Conservation (phyloP, 768 basidiomycete genomes). For the Rhodotorula taiwanensis region DNA sequence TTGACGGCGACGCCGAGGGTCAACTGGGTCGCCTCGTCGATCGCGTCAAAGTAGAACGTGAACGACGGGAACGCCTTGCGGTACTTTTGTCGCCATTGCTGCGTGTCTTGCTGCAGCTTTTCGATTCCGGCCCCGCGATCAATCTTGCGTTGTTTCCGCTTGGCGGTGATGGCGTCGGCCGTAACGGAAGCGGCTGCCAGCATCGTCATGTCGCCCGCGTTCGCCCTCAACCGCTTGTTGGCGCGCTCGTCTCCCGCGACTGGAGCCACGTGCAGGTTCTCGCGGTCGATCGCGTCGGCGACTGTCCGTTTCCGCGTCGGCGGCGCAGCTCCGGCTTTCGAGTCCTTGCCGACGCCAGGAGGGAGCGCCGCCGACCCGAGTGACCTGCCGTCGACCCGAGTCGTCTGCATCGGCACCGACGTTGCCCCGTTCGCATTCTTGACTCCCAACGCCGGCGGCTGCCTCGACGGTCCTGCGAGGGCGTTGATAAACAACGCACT, state of each 20-base stretch:
- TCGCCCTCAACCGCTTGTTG: neutral
- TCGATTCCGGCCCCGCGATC: constrained; percentile 21
- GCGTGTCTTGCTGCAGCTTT: constrained; percentile 36
- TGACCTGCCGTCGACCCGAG: neutral
- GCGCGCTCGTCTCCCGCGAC: neutral
- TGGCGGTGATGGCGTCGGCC: neutral
- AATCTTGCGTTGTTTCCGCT: constrained; percentile 6
- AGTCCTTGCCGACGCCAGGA: too few relatives aligned
- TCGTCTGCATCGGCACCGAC: neutral
- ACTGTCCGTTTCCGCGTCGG: constrained; percentile 15
- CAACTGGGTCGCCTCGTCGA: constrained; percentile 49
- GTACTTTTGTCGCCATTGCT: constrained; percentile 76
- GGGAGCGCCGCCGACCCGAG: too few relatives aligned
- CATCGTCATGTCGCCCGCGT: neutral
- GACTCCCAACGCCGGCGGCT: neutral
- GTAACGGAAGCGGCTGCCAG: neutral
- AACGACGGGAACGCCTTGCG: constrained; percentile 73
- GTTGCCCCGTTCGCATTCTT: too few relatives aligned
- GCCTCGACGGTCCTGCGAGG: constrained; percentile 4
- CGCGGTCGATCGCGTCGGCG: neutral
- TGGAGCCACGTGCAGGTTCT: neutral
- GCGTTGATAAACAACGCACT: constrained; percentile 12
- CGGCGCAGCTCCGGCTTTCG: too few relatives aligned
- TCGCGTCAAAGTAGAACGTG: constrained; percentile 74
- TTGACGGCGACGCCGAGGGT: constrained; percentile 55